A percentile compares a stretch with the other conserved stretches of the same genome.
These are phyloP conservation scores for Candida methanosorbosa DNA, from an alignment of 805 yeast genomes.

Conservation along the genomic window DNA sequence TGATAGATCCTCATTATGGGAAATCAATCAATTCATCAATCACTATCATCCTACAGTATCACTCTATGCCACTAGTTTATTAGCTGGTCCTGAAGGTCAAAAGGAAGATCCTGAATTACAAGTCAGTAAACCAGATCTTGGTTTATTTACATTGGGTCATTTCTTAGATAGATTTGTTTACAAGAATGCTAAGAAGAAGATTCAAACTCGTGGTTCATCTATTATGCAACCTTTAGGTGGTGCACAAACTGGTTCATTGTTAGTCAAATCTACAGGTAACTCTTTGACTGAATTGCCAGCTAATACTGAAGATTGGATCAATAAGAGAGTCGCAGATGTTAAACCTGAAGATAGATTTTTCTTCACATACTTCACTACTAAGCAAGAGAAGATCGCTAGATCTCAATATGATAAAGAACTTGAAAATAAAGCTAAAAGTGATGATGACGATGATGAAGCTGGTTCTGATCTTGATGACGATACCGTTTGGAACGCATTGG, in stretches of 20 bases:
- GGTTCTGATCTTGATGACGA: slow-evolving; percentile 46
- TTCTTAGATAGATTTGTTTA: slow-evolving; percentile 95
- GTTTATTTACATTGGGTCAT: slow-evolving; percentile 78
- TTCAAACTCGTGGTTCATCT: slow-evolving; percentile 71
- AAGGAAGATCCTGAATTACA: slow-evolving; percentile 7
- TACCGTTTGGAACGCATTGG: slow-evolving; percentile 50
- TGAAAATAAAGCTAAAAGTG: slow-evolving; percentile 35
- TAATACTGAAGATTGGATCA: slow-evolving; percentile 79
- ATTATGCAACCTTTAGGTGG: slow-evolving; percentile 98
- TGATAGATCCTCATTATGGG: slow-evolving; percentile 78
- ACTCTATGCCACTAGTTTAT: slow-evolving; percentile 61
- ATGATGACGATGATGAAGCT: slow-evolving; percentile 25
- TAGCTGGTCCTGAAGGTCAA: slow-evolving; percentile 35
- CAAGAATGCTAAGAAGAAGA: slow-evolving; percentile 79
- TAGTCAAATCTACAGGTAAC: slow-evolving; percentile 51
- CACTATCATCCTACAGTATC: slow-evolving; percentile 93
- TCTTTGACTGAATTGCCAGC: slow-evolving; percentile 50
- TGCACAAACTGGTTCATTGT: slow-evolving; percentile 57
- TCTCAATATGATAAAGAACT: slow-evolving; percentile 35
- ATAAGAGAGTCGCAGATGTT: slow-evolving; percentile 51
- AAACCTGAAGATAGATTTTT: slow-evolving; percentile 86
- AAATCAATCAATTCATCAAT: slow-evolving; percentile 56
- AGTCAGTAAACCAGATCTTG: slow-evolving; percentile 76
- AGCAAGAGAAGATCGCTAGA: slow-evolving; percentile 34
- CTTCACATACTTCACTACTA: slow-evolving; percentile 71